phyloP scores from a whole-genome alignment of 345 rosid species.

The Populus ilicifolia region DNA sequence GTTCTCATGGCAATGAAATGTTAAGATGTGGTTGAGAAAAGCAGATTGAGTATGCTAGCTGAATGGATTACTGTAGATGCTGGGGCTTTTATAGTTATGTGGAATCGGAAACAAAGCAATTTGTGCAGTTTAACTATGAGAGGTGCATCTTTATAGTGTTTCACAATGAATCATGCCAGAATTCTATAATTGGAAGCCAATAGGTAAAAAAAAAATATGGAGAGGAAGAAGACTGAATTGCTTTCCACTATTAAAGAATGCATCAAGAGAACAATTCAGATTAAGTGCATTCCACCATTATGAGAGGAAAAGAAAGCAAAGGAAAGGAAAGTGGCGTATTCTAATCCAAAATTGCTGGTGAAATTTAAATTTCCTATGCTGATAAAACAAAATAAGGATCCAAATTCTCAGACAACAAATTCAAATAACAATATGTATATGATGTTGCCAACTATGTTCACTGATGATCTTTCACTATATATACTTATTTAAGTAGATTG shows the following conservation, averaged over 20 bases:
- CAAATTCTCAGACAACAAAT: not conserved
- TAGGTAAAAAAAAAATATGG: not conserved
- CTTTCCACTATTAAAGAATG: no score
- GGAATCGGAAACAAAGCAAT: not conserved
- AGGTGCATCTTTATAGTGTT: not conserved
- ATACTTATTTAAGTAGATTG: constrained; percentile 12
- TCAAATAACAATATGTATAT: not conserved
- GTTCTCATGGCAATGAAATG: no score
- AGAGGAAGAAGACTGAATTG: not conserved
- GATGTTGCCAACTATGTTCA: constrained; percentile 2
- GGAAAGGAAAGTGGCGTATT: not conserved
- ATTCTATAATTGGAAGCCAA: not conserved
- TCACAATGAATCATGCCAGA: not conserved
- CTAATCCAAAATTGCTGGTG: no score
- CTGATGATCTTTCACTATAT: constrained; percentile 13
- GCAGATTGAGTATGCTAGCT: not conserved
- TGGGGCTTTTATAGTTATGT: not conserved
- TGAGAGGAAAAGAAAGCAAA: not conserved
- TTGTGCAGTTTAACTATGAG: not conserved
- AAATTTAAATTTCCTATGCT: no score
- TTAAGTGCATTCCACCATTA: not conserved
- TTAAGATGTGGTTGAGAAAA: not conserved
- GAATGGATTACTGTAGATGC: not conserved
- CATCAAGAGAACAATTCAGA: no score
- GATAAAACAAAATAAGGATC: not conserved